Evolutionary conservation across 306 rosid species (phyloP), one percentile per base, ranked within the genome.

Genomic region (Vigna trinervia): DNA sequence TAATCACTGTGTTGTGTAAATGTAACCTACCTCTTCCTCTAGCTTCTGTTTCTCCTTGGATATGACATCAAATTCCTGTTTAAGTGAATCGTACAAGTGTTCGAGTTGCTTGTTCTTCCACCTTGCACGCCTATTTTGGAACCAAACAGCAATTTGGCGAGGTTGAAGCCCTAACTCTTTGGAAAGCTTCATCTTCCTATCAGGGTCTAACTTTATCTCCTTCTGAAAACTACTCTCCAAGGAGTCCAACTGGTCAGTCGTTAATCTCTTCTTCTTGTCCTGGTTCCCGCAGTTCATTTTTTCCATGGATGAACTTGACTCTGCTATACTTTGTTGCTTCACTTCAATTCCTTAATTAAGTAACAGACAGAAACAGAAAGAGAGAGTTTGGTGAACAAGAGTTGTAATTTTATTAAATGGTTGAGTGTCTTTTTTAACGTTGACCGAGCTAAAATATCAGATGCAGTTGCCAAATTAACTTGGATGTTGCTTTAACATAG

Each of bases 91-190:
- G 32, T 95, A 92, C 82, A 92, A 79, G 69, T 82, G 78, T 75
- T 95, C 94, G 19, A 95, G 96, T 73, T 95, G 91, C 91, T 95
- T 95, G 8, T 87, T 80, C 83, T 92, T 95, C 97, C 97, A 92
- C 56, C 97, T 85, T 52, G 99, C 96, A 51, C 99, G 85, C 73
- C 97, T 87, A 72, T 95, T 95, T 69, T 95, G 99, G 79, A 95
- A 95, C 99, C 99, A 95, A 12, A 95, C 92, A 10, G 99, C 96
- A 1, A 95, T 90, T 53, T 95, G 97, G 9, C 97, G 91, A 48
- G 99, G 97, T 69, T 92, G 99, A 0, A 95, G 91, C 9, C 97
- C 97, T n/a, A 95, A 85, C 50, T 95, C 97, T 67, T 71, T 85
- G 0, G 99, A 90, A 1, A 95, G 97, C 91, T 92, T 91, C 89